A percentile compares a stretch with the other conserved stretches of the same genome.
These are phyloP conservation scores for Xylaria hypoxylon DNA, from an alignment of 2,329 filamentous ascomycete species.

Conservation along the genomic window DNA sequence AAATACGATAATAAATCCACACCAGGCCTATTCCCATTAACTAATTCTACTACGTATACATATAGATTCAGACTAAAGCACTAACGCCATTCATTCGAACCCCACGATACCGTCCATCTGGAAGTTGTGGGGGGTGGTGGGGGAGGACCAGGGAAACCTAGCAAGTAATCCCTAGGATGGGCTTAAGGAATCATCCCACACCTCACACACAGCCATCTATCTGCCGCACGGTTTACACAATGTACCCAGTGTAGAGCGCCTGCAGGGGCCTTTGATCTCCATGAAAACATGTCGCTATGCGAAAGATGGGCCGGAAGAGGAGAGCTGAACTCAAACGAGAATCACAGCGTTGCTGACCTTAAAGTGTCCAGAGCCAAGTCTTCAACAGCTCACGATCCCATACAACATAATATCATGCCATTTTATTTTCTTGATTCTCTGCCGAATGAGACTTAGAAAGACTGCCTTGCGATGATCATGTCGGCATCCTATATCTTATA, in stretches of 20 bases:
- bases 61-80: background rate
- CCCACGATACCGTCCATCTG: conserved; percentile 31
- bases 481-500: conserved; percentile 28
- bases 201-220: conserved; percentile 11
- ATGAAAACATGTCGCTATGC: conserved; percentile 8
- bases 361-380: background rate
- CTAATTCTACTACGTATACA: too few species aligned
- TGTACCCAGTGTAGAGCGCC: conserved; percentile 9
- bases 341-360: background rate
- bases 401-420: conserved; percentile 11
- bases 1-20: background rate
- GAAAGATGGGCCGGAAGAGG: background rate
- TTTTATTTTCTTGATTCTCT: background rate
- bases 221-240: conserved; percentile 10
- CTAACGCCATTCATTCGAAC: conserved; percentile 15
- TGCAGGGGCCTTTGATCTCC: conserved; percentile 14
- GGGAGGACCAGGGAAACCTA: conserved; percentile 11
- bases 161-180: background rate
- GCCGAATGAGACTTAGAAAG: background rate
- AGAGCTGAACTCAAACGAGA: conserved; percentile 6
- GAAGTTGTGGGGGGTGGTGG: conserved; percentile 31
- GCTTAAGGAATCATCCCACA: conserved; percentile 23
- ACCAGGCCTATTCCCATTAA: background rate
- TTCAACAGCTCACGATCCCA: background rate
- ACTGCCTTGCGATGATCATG: background rate